These are phyloP conservation scores for Colletotrichum horii DNA, from an alignment of 2,329 filamentous ascomycete species.

Conservation along the genomic window DNA sequence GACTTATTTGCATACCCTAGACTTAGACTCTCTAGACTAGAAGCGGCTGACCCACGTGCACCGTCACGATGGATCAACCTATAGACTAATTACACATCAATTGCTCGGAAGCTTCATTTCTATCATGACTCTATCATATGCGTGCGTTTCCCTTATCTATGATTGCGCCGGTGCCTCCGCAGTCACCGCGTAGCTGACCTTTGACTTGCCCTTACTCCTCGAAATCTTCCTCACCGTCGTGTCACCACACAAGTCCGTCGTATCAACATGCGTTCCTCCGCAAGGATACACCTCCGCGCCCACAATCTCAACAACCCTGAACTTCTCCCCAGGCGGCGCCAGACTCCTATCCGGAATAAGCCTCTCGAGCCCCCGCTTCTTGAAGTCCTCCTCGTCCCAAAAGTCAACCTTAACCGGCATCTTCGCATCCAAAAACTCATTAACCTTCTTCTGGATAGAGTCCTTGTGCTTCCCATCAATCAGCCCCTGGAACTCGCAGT, in stretches of 20 bases:
- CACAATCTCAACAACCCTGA: conserved; percentile 72
- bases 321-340: conserved; percentile 56
- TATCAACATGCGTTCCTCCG: conserved; percentile 75
- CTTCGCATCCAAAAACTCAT: conserved; percentile 60
- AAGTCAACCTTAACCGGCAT: conserved; percentile 69
- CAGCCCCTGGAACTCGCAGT: conserved; percentile 70
- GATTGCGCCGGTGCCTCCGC: neutral
- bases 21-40: neutral
- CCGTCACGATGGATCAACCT: neutral
- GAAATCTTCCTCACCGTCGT: conserved; percentile 71
- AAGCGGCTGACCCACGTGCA: neutral
- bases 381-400: conserved; percentile 70
- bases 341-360: conserved; percentile 56
- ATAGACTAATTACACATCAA: neutral
- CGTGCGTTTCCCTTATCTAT: neutral
- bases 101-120: neutral
- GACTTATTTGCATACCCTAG: neutral
- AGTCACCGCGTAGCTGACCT: conserved; percentile 52
- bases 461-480: conserved; percentile 70
- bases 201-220: conserved; percentile 66
- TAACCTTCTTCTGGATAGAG: conserved; percentile 64
- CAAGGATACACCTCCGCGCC: conserved; percentile 76
- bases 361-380: conserved; percentile 55
- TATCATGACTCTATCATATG: neutral
- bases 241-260: conserved; percentile 62